These are phyloP conservation scores for Solanum sparsipilum DNA, from an alignment of 257 asterid species.

Conservation along the genomic window DNA sequence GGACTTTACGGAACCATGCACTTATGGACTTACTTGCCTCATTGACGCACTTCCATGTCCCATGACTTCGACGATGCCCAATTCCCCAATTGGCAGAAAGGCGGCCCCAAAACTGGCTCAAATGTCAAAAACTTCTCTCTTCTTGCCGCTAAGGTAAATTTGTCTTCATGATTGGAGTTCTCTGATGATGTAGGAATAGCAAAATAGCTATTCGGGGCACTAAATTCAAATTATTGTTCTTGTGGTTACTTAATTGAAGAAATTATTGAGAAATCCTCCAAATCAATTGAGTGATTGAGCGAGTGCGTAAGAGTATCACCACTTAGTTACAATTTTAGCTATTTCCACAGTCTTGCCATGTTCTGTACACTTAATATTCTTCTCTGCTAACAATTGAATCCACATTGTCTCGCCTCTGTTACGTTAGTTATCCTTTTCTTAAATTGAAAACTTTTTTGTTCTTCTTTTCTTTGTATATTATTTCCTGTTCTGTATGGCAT, in stretches of 20 bases:
- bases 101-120: slow-evolving; percentile 69
- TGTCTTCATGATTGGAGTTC: neutral
- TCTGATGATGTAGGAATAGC: neutral
- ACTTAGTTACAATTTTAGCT: neutral
- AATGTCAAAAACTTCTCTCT: slow-evolving; percentile 76
- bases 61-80: slow-evolving; percentile 75
- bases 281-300: neutral
- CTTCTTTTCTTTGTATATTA: neutral
- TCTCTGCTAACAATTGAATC: neutral
- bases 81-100: slow-evolving; percentile 85
- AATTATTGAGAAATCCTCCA: neutral
- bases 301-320: neutral
- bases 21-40: slow-evolving; percentile 33
- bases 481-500: neutral
- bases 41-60: slow-evolving; percentile 78
- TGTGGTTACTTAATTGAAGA: neutral
- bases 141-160: slow-evolving; percentile 63
- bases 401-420: neutral
- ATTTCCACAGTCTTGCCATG: neutral
- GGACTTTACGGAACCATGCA: no score
- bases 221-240: neutral
- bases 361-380: neutral
- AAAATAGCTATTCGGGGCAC: neutral
- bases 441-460: neutral
- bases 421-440: neutral